These are phyloP conservation scores for Carex parvula DNA, from an alignment of 176 grass and related monocot genomes.

Conservation along the genomic window DNA sequence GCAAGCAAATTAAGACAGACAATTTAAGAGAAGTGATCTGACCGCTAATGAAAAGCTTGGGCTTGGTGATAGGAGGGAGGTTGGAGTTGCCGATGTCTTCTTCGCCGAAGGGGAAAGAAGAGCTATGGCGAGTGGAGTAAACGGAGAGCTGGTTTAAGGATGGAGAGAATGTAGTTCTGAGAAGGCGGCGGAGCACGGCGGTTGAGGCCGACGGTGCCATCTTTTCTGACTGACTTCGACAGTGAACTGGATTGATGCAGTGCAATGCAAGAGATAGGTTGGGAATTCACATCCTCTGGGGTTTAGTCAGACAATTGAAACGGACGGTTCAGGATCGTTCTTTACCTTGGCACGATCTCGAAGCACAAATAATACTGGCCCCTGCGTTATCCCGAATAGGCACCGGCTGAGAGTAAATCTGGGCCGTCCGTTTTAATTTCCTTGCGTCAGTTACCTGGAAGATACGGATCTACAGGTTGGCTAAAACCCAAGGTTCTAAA, in stretches of 20 bases:
- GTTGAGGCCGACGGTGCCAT: slow-evolving; percentile 21
- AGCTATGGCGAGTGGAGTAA: slow-evolving; percentile 12
- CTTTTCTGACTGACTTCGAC: not conserved
- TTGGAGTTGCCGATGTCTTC: slow-evolving; percentile 37
- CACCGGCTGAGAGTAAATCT: too few relatives aligned
- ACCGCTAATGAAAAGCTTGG: slow-evolving; percentile 92
- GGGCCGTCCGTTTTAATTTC: too few relatives aligned
- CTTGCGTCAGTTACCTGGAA: too few relatives aligned
- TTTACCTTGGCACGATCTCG: too few relatives aligned
- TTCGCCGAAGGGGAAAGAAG: slow-evolving; percentile 40
- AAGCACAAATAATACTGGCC: too few relatives aligned
- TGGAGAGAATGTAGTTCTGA: slow-evolving; percentile 36
- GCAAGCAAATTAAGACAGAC: slow-evolving; percentile 2
- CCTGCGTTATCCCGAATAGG: too few relatives aligned
- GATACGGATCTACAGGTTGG: too few relatives aligned
- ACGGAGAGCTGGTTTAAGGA: slow-evolving; percentile 13
- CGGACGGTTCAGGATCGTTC: too few relatives aligned
- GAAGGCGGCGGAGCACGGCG: slow-evolving; percentile 28
- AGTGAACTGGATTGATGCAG: not conserved
- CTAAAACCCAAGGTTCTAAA: too few relatives aligned
- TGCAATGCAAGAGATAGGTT: not conserved
- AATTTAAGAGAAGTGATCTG: slow-evolving; percentile 17
- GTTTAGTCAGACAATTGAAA: too few relatives aligned
- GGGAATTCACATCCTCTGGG: too few relatives aligned
- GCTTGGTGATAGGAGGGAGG: slow-evolving; percentile 69